Conservation (phyloP, 345 rosid genomes). For the Corymbia maculata region DNA sequence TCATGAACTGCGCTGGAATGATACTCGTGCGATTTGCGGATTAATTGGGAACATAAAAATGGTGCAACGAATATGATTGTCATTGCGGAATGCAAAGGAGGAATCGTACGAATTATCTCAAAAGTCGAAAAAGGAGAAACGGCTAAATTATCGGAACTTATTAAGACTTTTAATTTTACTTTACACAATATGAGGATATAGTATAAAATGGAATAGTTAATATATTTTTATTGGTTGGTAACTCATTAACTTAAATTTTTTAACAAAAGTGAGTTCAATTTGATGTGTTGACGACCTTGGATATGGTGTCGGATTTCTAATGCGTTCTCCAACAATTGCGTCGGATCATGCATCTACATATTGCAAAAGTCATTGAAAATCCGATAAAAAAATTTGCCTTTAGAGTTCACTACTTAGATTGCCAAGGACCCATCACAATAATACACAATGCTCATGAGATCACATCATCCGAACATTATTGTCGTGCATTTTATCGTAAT, state of each 20-base stretch:
- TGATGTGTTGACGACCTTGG: not conserved
- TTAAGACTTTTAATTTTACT: too few species aligned
- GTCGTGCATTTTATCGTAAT: not conserved
- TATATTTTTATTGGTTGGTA: not conserved
- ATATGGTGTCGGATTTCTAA: not conserved
- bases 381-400: not conserved
- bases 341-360: not conserved
- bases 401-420: not conserved
- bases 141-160: too few species aligned
- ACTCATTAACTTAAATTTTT: not conserved
- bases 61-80: not conserved
- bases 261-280: not conserved
- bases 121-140: too few species aligned
- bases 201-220: not conserved
- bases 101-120: too few species aligned
- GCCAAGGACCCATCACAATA: not conserved
- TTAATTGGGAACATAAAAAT: not conserved
- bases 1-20: not conserved
- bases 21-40: not conserved
- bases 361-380: too few species aligned
- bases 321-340: not conserved
- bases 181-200: not conserved
- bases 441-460: not conserved
- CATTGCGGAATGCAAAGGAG: not conserved
- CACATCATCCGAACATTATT: not conserved